Evolutionary conservation across 805 yeast species (phyloP), one percentile per base, ranked within the genome.

Genomic region (Cyberlindnera euphorbiae): DNA sequence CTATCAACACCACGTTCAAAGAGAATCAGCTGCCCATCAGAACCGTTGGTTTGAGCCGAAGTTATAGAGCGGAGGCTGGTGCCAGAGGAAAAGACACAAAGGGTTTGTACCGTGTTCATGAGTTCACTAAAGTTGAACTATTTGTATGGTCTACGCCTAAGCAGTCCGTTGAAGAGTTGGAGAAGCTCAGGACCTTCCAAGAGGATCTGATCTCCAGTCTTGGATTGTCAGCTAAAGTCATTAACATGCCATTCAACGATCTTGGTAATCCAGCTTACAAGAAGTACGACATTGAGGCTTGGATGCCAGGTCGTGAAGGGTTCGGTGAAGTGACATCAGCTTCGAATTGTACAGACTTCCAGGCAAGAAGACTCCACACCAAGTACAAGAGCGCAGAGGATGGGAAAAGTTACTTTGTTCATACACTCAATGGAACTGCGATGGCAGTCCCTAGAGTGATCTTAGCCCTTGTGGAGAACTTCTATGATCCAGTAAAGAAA

Each of bases 41-140:
- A 49, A 64, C 75, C 19, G 93, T 78, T 10, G 98, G 97, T 1
- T 69, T 87, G 1, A 82, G 94, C 36, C 69, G 97, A 45, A 77
- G 95, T 44, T 93, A 79, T 55, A 69, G 98, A 44, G 96, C 97
- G 0, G 98, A 93, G 56, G 98, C 98, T 0, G 98, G 97, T 3
- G 93, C 97, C 2, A 73, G 96, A 38, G 98, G 98, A 2, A 76
- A 75, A 46, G 97, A 87, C 47, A 87, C 97, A 0, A 78, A 81
- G 49, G 98, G 98, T 0, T 65, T 93, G 1, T 93, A 93, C 50
- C 67, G 98, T 28, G 97, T 93, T 17, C 98, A 93, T 56, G 98
- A 93, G 62, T 93, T 93, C 58, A 85, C 95, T 9, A 93, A 93
- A 58, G 95, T 93, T 1, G 98, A 93, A 56, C 62, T 93, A 36